Base-by-base conservation (phyloP, 2,329 filamentous ascomycete genomes). In the Penicillium glabrum region DNA sequence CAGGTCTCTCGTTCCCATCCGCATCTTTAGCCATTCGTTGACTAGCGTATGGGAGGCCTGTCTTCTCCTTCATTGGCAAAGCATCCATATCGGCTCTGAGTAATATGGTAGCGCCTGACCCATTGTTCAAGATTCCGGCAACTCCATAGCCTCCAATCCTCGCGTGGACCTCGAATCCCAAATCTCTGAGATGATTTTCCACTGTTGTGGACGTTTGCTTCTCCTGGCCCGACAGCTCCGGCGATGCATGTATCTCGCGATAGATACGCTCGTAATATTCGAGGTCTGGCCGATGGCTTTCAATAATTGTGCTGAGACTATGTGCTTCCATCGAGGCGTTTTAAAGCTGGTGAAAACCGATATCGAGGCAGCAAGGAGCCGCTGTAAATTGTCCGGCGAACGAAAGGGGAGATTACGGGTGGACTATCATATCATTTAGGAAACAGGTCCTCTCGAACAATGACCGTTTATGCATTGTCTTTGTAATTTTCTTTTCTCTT, bases 11-110 rank as follows among this genome's bases (percentile, higher is more conserved):
- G 0, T 75, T 67, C 0, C 83, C 83, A 14, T 82, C 77, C 3
- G 68, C 55, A 60, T 81, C 78, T 27, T 71, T 72, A 65, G 76
- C 75, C 13, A 63, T 67, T 58, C 61, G 74, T 16, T 65, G 80
- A 64, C 83, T 86, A 0, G 84, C 80, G 64, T 87, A 88, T 0
- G 72, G 65, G 0, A 88, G 69, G 0, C 77, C 79, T 0, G 84
- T 86, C 19, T 74, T 69, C 68, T 88, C 86, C 54, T 78, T 62
- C 0, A 88, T 74, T 0, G 86, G 85, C 0, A 88, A 72, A 0
- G 79, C 86, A 61, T 89, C 86, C 58, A 87, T 84, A 54, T 89
- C 86, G 0, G 86, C 83, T 3, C 86, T 80, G 0, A 88, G 74
- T 0, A 88, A 75, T 1, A 88, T 69, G 0, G 78, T 86, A 1